Base-by-base conservation (phyloP, 768 basidiomycete species). In the Mycena haematopus region DNA sequence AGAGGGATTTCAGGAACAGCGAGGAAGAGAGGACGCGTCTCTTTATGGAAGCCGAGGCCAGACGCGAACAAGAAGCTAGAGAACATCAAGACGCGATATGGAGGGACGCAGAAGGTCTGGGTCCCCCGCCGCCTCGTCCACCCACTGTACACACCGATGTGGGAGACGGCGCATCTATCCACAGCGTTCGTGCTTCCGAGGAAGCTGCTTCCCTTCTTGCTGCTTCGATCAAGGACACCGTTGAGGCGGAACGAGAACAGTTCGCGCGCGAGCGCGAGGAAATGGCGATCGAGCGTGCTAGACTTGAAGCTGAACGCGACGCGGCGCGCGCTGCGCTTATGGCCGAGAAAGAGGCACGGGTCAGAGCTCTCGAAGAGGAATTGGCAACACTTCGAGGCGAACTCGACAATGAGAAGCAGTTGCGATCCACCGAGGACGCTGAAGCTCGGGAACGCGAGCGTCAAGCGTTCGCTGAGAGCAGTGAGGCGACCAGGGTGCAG, bases 21-120 rank as follows among this genome's bases (percentile, higher is more conserved):
- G 92, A 93, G 72, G 85, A 88, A 13, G 86, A 84, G 53, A 79
- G 91, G 8, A 80, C 90, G 21, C 82, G 76, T 9, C 72, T 86
- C 1, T 92, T 91, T 72, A 69, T 80, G 31, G 86, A 88, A 2
- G 78, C 77, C 42, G 87, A 93, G 69, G 80, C 76, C 3, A 79
- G 84, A 46, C 79, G 91, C 40, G 84, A 84, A 22, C 73, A 78
- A 24, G 89, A 91, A 69, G 76, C 85, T 13, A 74, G 77, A 56
- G 79, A 84, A 49, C 80, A 81, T 6, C 75, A 79, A 21, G 83
- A 86, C 3, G 77, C 70, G n/a, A 77, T 86, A 31, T 78, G 76
- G 70, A 71, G 75, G 46, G 78, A 80, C 7, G 69, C 81, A 27
- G 75, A 79, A 55, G 68, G 71, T 24, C 79, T 81, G 17, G 68